Evolutionary conservation across 2,329 filamentous ascomycete species (phyloP), one percentile per base, ranked within the genome.

Genomic region (Myriosclerotinia scirpicola): DNA sequence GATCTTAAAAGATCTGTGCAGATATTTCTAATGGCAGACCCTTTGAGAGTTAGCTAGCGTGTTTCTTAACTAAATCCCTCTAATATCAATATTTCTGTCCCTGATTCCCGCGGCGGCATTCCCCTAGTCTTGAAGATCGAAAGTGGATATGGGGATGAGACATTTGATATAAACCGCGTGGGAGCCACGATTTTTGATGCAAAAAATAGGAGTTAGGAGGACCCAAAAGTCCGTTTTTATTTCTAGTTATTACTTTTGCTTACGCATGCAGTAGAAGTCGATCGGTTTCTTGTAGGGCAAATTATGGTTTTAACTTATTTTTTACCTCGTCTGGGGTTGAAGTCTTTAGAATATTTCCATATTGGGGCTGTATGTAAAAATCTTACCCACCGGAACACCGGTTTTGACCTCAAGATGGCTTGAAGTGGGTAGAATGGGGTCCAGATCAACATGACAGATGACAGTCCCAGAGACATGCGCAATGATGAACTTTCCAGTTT

Each of bases 111-210:
- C 38, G 42, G 42, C 56, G 56, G 56, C 20, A 34, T 48, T 58
- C 58, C 58, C 44, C 30, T 50, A 38, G 30, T 26, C 26, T 50
- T 2, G 58, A 60, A 44, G 44, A 50, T 61, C 58, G 34, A 52
- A 50, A 61, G 58, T 61, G 58, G 58, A 61, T 61, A 52, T 61
- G 44, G 22, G 44, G 58, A 50, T 61, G 56, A 60, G 42, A 60
- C 58, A 50, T 61, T 50, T 36, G 38, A 61, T 52, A 52, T 50
- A 61, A 61, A 52, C 30, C 58, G 20, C 58, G 58, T 38, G 44
- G 58, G 30, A 61, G 50, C 34, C 44, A 38, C 5, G 44, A 61
- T 26, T 8, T 26, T 17, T 38, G 30, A 9, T 36, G 56, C 14
- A 22, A 48, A 38, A 50, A 26, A 26, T 38, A 61, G 58, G 44